Evolutionary conservation across 2,329 filamentous ascomycete species (phyloP).

Genomic region (Pseudopyrenochaeta lycopersici): DNA sequence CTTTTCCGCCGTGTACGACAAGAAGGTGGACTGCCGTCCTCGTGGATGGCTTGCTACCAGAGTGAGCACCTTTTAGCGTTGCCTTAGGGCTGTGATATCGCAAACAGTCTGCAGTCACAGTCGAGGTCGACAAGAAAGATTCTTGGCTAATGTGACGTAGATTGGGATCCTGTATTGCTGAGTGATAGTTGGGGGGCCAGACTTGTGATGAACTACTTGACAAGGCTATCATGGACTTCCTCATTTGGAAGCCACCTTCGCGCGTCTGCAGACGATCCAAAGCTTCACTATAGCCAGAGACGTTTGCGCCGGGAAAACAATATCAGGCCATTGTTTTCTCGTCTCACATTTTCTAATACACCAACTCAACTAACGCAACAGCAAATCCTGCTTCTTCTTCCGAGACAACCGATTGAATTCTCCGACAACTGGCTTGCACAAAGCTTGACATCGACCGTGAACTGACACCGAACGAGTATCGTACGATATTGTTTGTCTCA

Average conservation of each 20-base stretch:
- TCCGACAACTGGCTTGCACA: constrained; percentile 13
- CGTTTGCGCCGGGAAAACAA: constrained; percentile 30
- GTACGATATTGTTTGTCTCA: constrained; percentile 45
- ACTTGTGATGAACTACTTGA: not conserved
- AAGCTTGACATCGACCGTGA: constrained; percentile 22
- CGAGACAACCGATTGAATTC: constrained; percentile 1
- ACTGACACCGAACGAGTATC: constrained; percentile 40
- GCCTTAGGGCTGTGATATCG: constrained; percentile 39
- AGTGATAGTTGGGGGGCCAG: constrained; percentile 16
- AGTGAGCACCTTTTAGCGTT: constrained; percentile 21
- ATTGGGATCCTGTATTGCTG: constrained; percentile 11
- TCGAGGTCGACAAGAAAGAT: constrained; percentile 15
- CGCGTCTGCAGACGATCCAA: not conserved
- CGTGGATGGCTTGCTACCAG: constrained; percentile 16
- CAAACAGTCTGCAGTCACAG: constrained; percentile 30
- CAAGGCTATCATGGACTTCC: constrained; percentile 18
- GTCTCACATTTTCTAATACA: constrained; percentile 7
- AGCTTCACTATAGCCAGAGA: constrained; percentile 5
- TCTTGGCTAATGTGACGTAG: constrained; percentile 15
- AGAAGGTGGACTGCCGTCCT: constrained; percentile 14
- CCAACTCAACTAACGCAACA: constrained; percentile 5
- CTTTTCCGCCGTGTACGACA: constrained; percentile 9
- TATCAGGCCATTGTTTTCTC: constrained; percentile 44
- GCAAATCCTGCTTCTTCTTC: constrained; percentile 1
- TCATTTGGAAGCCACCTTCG: constrained; percentile 7